Evolutionary conservation across 2,329 filamentous ascomycete species (phyloP).

Genomic region (Colletotrichum nymphaeae): DNA sequence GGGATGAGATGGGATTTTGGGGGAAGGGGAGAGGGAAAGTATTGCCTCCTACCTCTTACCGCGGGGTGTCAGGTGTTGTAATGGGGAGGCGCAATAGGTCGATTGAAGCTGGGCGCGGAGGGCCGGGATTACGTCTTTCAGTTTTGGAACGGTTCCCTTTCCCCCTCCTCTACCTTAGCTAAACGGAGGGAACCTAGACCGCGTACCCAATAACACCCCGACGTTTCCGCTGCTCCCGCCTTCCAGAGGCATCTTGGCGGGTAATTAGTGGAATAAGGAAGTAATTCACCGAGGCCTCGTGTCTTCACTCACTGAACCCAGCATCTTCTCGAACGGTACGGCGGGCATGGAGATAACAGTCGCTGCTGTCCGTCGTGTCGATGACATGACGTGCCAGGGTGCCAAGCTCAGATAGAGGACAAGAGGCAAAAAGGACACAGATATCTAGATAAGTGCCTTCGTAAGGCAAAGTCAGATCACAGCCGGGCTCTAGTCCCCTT

Average conservation of each 20-base stretch:
- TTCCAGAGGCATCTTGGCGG: background rate
- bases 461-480: too few species aligned
- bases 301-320: background rate
- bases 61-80: conserved; percentile 24
- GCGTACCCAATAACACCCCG: conserved; percentile 3
- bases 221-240: conserved; percentile 1
- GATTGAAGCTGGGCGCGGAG: conserved; percentile 13
- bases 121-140: conserved; percentile 28
- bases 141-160: background rate
- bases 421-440: background rate
- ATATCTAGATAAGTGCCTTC: background rate
- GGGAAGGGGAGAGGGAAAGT: background rate
- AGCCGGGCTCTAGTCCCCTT: background rate
- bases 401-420: background rate
- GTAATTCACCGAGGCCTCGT: conserved; percentile 3
- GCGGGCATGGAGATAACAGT: background rate
- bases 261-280: background rate
- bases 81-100: conserved; percentile 24
- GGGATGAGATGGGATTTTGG: background rate
- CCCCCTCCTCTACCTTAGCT: background rate
- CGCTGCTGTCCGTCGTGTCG: background rate
- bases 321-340: background rate
- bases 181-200: background rate
- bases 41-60: background rate
- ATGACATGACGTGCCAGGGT: background rate